Evolutionary conservation across 2,329 filamentous ascomycete genomes (phyloP).

Genomic region (Claviceps monticola): DNA sequence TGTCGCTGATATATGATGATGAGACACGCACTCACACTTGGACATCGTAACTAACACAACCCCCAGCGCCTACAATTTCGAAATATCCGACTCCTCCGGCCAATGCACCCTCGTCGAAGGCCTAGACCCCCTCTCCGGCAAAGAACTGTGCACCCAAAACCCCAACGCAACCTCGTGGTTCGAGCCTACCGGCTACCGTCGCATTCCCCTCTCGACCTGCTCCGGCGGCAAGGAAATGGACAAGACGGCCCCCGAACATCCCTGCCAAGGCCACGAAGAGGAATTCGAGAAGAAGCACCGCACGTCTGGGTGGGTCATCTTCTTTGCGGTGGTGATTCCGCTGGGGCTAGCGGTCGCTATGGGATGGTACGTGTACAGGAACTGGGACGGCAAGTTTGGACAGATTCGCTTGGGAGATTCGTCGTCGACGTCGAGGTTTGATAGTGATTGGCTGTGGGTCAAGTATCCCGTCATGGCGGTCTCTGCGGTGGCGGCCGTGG

Average conservation of each 20-base stretch:
- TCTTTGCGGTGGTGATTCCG: constrained; percentile 73
- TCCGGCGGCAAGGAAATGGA: constrained; percentile 62
- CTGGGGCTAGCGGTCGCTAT: constrained; percentile 54
- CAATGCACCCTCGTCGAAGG: constrained; percentile 67
- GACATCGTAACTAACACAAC: not conserved
- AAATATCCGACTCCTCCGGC: constrained; percentile 58
- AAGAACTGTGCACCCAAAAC: constrained; percentile 42
- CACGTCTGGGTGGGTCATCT: constrained; percentile 58
- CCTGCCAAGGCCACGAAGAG: constrained; percentile 68
- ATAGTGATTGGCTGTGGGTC: constrained; percentile 64
- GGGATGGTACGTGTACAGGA: constrained; percentile 74
- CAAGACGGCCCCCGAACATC: constrained; percentile 37
- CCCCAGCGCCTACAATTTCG: constrained; percentile 79
- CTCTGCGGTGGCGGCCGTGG: constrained; percentile 48
- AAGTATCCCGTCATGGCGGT: constrained; percentile 67
- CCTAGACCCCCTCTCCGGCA: constrained; percentile 41
- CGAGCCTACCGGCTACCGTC: constrained; percentile 76
- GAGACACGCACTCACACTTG: no score
- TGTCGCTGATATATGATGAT: no score
- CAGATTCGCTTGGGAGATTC: constrained; percentile 78
- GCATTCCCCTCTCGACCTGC: constrained; percentile 83
- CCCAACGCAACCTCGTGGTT: constrained; percentile 65
- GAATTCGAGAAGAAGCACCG: constrained; percentile 63
- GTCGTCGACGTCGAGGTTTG: constrained; percentile 28
- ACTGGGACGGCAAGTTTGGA: constrained; percentile 83